phyloP scores from a whole-genome alignment of 1,139 yeast genomes.

The Tardiomyces depauwii region DNA sequence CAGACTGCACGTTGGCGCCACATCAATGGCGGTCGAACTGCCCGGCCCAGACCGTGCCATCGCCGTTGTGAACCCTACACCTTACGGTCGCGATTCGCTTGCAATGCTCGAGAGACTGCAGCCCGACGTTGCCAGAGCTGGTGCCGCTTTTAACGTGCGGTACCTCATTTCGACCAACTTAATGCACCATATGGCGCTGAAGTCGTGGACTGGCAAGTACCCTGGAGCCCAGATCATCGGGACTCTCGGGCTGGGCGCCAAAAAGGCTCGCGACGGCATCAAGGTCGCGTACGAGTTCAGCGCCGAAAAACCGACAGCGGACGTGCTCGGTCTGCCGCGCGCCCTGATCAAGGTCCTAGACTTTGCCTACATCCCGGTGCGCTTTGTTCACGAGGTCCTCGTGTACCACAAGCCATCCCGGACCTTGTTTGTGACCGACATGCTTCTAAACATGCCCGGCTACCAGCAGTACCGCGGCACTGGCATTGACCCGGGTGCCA shows the following conservation, averaged over 20 bases:
- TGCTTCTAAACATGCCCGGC: slow-evolving; percentile 40
- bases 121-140: slow-evolving; percentile 2
- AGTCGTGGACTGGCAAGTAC: slow-evolving; percentile 36
- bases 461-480: slow-evolving; percentile 34
- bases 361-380: slow-evolving; percentile 45
- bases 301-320: slow-evolving; percentile 8
- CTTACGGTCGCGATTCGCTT: slow-evolving; percentile 35
- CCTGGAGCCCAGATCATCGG: slow-evolving; percentile 44
- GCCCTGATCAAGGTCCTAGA: slow-evolving; percentile 33
- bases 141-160: slow-evolving; percentile 23
- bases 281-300: slow-evolving; percentile 30
- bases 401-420: slow-evolving; percentile 36
- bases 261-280: slow-evolving; percentile 21
- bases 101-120: slow-evolving; percentile 28
- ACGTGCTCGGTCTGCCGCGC: slow-evolving; percentile 11
- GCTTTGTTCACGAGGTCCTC: slow-evolving; percentile 45
- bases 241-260: slow-evolving; percentile 30
- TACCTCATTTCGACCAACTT: slow-evolving; percentile 24
- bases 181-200: slow-evolving; percentile 26
- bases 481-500: slow-evolving; percentile 31
- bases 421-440: slow-evolving; percentile 45
- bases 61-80: slow-evolving; percentile 52
- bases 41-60: slow-evolving; percentile 24
- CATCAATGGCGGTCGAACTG: slow-evolving; percentile 41
- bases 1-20: slow-evolving; percentile 43